Evolutionary conservation across 306 rosid species (phyloP).

Genomic region (Castanospermum australe): DNA sequence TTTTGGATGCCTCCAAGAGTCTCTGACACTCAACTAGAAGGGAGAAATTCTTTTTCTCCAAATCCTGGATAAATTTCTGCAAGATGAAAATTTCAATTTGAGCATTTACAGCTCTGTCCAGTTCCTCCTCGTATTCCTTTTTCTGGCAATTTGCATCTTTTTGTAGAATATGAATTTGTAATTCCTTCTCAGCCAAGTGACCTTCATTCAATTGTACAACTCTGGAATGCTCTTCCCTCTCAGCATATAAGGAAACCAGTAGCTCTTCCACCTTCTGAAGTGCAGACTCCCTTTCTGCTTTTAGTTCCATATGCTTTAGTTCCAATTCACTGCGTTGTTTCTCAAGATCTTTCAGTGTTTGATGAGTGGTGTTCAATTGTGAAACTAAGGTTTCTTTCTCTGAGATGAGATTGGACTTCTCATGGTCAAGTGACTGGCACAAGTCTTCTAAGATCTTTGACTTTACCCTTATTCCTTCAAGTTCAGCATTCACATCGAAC

Average conservation of each 20-base stretch:
- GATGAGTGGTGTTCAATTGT: constrained; percentile 50
- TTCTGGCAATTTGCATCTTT: constrained; percentile 58
- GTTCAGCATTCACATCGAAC: constrained; percentile 71
- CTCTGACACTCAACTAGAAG: constrained; percentile 59
- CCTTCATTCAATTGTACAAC: constrained; percentile 46
- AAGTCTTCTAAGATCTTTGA: constrained; percentile 63
- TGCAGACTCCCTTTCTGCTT: constrained; percentile 67
- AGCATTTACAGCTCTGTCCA: constrained; percentile 52
- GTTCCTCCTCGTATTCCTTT: constrained; percentile 69
- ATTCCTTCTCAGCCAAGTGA: constrained; percentile 58
- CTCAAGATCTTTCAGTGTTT: constrained; percentile 57
- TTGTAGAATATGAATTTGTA: constrained; percentile 49
- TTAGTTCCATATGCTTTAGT: constrained; percentile 45
- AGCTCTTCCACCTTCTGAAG: constrained; percentile 69
- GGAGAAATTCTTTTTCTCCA: constrained; percentile 53
- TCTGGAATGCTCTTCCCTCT: constrained; percentile 62
- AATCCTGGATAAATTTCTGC: constrained; percentile 59
- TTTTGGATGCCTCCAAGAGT: constrained; percentile 57
- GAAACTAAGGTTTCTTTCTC: constrained; percentile 60
- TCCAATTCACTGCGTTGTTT: constrained; percentile 48
- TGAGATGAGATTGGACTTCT: constrained; percentile 59
- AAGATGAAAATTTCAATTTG: constrained; percentile 66
- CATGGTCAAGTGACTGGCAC: constrained; percentile 50
- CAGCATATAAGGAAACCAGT: constrained; percentile 60
- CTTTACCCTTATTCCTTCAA: constrained; percentile 68